Evolutionary conservation across 1,139 yeast species (phyloP).

Genomic region (Blastobotrys petasosporus): DNA sequence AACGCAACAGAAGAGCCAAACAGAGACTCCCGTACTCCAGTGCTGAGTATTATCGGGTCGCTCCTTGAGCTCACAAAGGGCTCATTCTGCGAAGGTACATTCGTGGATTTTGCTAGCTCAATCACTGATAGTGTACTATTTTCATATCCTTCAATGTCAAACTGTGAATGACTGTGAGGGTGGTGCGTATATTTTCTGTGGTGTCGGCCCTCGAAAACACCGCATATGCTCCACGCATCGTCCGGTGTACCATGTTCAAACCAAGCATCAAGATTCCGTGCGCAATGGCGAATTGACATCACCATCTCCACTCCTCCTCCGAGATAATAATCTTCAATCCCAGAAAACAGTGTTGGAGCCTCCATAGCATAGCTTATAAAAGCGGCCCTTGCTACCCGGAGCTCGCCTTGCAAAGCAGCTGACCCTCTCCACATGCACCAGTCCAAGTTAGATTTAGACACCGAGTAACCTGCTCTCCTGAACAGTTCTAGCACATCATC

Average conservation of each 20-base stretch:
- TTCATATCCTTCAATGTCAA: too few relatives aligned
- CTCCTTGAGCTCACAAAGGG: neutral
- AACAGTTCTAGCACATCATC: conserved; percentile 38
- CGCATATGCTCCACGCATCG: conserved; percentile 43
- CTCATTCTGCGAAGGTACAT: too few relatives aligned
- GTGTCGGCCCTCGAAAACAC: conserved; percentile 30
- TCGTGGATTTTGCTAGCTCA: too few relatives aligned
- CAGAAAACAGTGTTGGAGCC: conserved; percentile 41
- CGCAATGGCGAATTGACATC: conserved; percentile 37
- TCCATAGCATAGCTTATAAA: conserved; percentile 31
- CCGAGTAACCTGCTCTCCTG: conserved; percentile 31
- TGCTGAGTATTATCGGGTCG: conserved; percentile 19
- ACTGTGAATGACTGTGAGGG: too few relatives aligned
- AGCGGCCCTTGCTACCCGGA: conserved; percentile 31
- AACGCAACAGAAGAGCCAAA: conserved; percentile 41
- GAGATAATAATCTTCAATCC: conserved; percentile 42
- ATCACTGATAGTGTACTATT: too few relatives aligned
- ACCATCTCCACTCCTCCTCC: conserved; percentile 49
- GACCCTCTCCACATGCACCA: conserved; percentile 49
- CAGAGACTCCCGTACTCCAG: conserved; percentile 23
- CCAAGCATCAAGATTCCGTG: conserved; percentile 38
- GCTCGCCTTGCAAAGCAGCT: conserved; percentile 43
- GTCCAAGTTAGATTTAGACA: conserved; percentile 29
- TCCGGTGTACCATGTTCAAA: conserved; percentile 30
- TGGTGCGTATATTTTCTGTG: too few relatives aligned